phyloP scores from a whole-genome alignment of 345 rosid genomes.

The Brassica cretica region DNA sequence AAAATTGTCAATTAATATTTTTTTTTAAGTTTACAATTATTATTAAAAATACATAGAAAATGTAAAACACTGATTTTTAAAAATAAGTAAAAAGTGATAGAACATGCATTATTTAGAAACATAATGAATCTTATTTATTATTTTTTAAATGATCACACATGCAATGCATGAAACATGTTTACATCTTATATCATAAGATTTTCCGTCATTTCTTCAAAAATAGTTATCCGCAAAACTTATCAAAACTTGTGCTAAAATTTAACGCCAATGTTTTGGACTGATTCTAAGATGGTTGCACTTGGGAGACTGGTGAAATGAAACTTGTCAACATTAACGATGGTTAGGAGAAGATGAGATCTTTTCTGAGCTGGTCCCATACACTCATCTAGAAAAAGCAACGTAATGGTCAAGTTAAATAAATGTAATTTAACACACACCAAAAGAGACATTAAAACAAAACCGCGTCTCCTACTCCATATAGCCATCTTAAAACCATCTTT shows the following conservation, averaged over 20 bases:
- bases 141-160: not conserved
- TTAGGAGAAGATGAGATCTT: constrained; percentile 6
- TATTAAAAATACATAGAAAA: too few species aligned
- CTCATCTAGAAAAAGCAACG: constrained; percentile 20
- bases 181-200: not conserved
- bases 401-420: constrained; percentile 10
- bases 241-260: not conserved
- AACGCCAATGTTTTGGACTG: not conserved
- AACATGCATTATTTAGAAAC: too few species aligned
- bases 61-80: too few species aligned
- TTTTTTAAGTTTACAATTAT: not conserved
- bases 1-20: too few species aligned
- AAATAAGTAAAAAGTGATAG: too few species aligned
- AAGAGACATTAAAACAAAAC: constrained; percentile 3
- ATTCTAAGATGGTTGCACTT: constrained; percentile 8
- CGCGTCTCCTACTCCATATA: constrained; percentile 32
- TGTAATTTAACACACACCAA: not conserved
- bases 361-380: constrained; percentile 16
- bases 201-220: not conserved
- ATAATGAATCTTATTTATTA: too few species aligned
- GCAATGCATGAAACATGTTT: not conserved
- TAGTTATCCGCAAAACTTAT: not conserved
- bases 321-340: constrained; percentile 6
- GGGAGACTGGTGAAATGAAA: constrained; percentile 1
- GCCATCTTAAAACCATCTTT: constrained; percentile 20